These are phyloP conservation scores for Eucalyptus marginata DNA, from an alignment of 345 rosid genomes.

Conservation along the genomic window DNA sequence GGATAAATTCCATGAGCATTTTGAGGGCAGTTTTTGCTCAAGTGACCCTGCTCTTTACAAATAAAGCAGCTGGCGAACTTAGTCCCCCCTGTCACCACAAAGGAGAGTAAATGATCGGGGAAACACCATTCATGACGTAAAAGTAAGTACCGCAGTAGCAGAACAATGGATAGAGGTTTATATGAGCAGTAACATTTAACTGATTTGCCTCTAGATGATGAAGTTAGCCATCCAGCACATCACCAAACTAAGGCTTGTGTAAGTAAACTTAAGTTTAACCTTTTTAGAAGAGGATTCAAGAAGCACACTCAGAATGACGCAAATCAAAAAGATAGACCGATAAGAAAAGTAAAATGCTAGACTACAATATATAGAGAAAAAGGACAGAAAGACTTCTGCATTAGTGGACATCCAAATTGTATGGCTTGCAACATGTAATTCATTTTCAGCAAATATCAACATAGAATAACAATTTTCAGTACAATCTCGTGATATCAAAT, in stretches of 20 bases:
- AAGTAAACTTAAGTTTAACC: neutral
- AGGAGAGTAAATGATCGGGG: neutral
- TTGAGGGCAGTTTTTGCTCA: constrained; percentile 89
- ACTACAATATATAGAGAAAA: neutral
- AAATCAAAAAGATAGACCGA: neutral
- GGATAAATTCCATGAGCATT: constrained; percentile 86
- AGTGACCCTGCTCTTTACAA: constrained; percentile 70
- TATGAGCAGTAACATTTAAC: neutral
- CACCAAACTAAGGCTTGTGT: neutral
- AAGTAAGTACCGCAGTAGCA: neutral
- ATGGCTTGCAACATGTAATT: neutral
- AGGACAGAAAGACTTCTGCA: neutral
- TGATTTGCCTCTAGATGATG: neutral
- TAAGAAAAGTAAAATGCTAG: neutral
- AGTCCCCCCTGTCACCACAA: constrained; percentile 55
- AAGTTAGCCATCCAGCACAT: neutral
- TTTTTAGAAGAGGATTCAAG: neutral
- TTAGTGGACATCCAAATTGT: neutral
- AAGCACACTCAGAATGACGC: neutral
- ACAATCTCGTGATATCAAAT: neutral
- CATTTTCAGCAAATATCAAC: neutral
- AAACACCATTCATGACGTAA: neutral
- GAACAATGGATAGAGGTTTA: neutral
- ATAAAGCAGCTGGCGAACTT: constrained; percentile 84
- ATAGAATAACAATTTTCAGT: neutral